phyloP scores from a whole-genome alignment of 2,329 filamentous ascomycete species.

The Calonectria henricotiae region DNA sequence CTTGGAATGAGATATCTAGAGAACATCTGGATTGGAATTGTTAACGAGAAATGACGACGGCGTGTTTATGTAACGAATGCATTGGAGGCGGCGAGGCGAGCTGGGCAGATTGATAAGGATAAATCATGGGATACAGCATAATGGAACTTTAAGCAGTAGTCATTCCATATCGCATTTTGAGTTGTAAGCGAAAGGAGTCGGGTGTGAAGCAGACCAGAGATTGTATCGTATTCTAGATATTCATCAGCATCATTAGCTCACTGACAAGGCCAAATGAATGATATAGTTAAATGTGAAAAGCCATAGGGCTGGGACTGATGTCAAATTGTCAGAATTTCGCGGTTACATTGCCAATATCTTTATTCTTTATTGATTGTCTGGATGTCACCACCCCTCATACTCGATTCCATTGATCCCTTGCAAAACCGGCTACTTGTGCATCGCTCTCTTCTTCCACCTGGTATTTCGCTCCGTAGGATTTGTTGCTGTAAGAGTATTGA shows the following conservation, averaged over 20 bases:
- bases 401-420: neutral
- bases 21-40: constrained; percentile 1
- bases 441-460: neutral
- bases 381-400: neutral
- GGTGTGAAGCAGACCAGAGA: neutral
- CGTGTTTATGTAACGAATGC: neutral
- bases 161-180: neutral
- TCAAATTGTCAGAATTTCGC: neutral
- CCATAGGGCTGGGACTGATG: neutral
- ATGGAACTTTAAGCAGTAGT: neutral
- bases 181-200: neutral
- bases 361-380: neutral
- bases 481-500: neutral
- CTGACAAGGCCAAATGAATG: neutral
- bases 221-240: neutral
- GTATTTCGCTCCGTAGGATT: neutral
- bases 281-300: neutral
- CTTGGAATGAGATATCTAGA: constrained; percentile 45
- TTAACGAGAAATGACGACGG: constrained; percentile 8
- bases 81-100: neutral
- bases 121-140: neutral
- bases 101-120: neutral
- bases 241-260: neutral
- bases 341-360: neutral
- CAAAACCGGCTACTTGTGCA: neutral